Evolutionary conservation across 1,139 yeast species (phyloP).

Genomic region (Meyerozyma carpophila): DNA sequence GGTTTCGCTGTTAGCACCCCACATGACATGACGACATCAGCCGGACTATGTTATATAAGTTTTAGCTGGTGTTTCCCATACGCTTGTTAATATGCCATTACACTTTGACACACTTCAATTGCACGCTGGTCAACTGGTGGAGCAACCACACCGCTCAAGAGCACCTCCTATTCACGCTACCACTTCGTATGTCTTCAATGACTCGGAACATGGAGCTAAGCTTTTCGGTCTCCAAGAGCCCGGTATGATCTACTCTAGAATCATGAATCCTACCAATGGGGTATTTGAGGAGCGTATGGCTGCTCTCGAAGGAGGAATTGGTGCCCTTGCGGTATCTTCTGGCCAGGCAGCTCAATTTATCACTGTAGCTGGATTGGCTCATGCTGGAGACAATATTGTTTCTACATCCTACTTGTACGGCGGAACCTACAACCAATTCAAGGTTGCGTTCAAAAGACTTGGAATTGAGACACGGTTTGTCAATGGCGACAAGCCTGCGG

Average conservation of each 20-base stretch:
- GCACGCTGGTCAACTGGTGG: conserved; percentile 82
- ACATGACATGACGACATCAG: background rate
- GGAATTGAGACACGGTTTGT: conserved; percentile 86
- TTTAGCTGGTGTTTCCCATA: background rate
- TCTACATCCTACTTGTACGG: conserved; percentile 90
- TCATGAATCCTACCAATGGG: conserved; percentile 89
- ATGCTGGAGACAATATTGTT: conserved; percentile 82
- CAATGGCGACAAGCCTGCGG: conserved; percentile 66
- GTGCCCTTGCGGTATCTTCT: conserved; percentile 84
- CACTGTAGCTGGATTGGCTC: conserved; percentile 81
- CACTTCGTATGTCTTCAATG: conserved; percentile 80
- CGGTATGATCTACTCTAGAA: conserved; percentile 83
- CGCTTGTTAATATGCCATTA: conserved; percentile 34
- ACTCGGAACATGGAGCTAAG: conserved; percentile 89
- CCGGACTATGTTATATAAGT: background rate
- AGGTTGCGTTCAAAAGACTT: conserved; percentile 81
- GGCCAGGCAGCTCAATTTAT: conserved; percentile 95
- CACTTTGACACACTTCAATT: conserved; percentile 89
- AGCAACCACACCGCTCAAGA: conserved; percentile 62
- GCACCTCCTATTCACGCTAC: conserved; percentile 91
- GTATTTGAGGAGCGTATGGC: conserved; percentile 90
- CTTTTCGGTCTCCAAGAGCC: conserved; percentile 77
- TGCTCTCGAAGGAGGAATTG: conserved; percentile 88
- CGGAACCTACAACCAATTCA: conserved; percentile 94
- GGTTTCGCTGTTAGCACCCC: background rate